Evolutionary conservation across 805 yeast species (phyloP), one percentile per base, ranked within the genome.

Genomic region (Candida khao-thaluensis): DNA sequence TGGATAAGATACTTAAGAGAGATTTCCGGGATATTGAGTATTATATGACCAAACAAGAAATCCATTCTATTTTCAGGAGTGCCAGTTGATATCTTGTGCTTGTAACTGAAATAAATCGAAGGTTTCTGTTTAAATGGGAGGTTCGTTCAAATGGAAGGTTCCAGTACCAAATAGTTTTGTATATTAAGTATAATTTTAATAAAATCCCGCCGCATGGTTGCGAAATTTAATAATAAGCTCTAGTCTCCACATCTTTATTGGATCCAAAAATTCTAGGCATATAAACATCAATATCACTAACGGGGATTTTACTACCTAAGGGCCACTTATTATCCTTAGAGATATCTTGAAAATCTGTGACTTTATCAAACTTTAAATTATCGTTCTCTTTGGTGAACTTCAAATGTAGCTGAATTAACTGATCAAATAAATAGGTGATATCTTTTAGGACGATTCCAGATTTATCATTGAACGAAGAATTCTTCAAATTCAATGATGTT

Each of bases 1-100:
- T 89, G 41, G 72, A 71, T 45, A 64, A 68, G 1, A 68, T 85
- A 14, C 70, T 83, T 23, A 78, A 72, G 35, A 38, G 49, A 8
- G 76, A 70, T 42, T 71, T 72, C 43, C 84, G 82, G 48, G 82
- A 79, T 25, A 62, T 72, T n/a, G 76, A 70, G 25, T 59, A 67
- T 24, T 68, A 65, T 35, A 72, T 82, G 42, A 65, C 76, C 14
- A 72, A 73, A 44, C 72, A 72, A 38, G 88, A 80, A 40, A 68
- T 82, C 17, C 76, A 75, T 34, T 64, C 76, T 3, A 74, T 81
- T 2, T 81, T 81, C 54, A 72, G 46, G 39, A 43, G 60, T 15
- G 37, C 50, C 8, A 44, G 36, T 27, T 49, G 24, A 22, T n/a
- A n/a, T n/a, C n/a, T n/a, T n/a, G n/a, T n/a, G n/a, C n/a, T n/a